These are phyloP conservation scores for Rhodotorula toruloides DNA, from an alignment of 768 basidiomycete genomes.

Conservation along the genomic window DNA sequence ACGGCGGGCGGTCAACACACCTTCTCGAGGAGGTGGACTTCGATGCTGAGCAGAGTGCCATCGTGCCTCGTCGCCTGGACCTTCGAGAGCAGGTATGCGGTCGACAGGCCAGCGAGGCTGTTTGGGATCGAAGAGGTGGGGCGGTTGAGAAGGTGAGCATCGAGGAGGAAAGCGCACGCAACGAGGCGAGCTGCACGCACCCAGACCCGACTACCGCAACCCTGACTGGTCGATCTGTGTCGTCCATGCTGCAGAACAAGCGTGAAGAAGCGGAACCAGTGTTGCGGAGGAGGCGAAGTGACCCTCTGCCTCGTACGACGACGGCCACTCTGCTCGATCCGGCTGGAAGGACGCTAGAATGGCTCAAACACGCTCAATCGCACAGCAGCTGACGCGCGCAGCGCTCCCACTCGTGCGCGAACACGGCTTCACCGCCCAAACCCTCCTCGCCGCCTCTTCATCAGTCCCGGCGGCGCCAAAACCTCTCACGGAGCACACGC, in stretches of 20 bases:
- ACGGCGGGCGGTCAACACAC: constrained; percentile 48
- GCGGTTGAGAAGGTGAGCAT: background rate
- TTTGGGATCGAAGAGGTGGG: background rate
- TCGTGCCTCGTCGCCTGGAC: constrained; percentile 42
- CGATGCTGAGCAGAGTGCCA: constrained; percentile 52
- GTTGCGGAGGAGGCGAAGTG: background rate
- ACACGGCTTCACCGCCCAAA: constrained; percentile 9
- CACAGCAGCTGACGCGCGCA: constrained; percentile 10
- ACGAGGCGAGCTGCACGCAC: constrained; percentile 1
- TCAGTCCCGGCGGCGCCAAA: background rate
- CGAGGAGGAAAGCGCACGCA: background rate
- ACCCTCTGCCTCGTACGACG: background rate
- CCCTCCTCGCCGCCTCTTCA: constrained; percentile 17
- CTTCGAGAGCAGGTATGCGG: constrained; percentile 56
- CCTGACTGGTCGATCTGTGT: constrained; percentile 47
- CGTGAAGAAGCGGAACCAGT: background rate
- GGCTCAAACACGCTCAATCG: background rate
- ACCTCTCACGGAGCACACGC: constrained; percentile 6
- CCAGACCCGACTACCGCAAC: constrained; percentile 69
- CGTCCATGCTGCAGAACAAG: background rate
- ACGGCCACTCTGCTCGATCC: background rate
- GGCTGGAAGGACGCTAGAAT: background rate
- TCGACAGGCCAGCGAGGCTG: constrained; percentile 62
- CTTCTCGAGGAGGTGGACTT: constrained; percentile 72
- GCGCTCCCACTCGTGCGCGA: constrained; percentile 25